Evolutionary conservation across 2,329 filamentous ascomycete species (phyloP).

Genomic region (Alternaria atra): DNA sequence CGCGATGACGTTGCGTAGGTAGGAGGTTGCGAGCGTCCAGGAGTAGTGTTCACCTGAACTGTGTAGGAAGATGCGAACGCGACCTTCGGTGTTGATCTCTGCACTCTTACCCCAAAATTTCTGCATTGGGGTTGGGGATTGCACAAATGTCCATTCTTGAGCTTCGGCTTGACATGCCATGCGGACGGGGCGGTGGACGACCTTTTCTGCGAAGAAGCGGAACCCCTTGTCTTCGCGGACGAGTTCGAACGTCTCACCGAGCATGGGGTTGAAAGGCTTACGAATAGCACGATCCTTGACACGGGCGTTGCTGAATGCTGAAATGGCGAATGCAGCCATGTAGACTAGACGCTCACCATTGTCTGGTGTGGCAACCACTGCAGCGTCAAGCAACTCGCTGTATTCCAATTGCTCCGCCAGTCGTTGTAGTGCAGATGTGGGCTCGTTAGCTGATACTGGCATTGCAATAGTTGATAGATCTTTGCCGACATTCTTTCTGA

Average conservation of each 20-base stretch:
- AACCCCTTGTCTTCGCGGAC: slow-evolving; percentile 88
- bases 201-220: slow-evolving; percentile 93
- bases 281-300: slow-evolving; percentile 91
- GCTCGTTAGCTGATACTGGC: slow-evolving; percentile 97
- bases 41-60: slow-evolving; percentile 82
- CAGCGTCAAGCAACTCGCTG: slow-evolving; percentile 79
- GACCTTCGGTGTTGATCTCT: slow-evolving; percentile 91
- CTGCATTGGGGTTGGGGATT: slow-evolving; percentile 87
- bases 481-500: slow-evolving; percentile 97
- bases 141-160: slow-evolving; percentile 83
- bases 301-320: slow-evolving; percentile 80
- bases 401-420: slow-evolving; percentile 93
- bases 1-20: slow-evolving; percentile 94
- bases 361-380: slow-evolving; percentile 60
- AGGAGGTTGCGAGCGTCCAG: slow-evolving; percentile 88
- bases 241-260: slow-evolving; percentile 95
- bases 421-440: slow-evolving; percentile 85
- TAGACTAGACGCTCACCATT: slow-evolving; percentile 79
- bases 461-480: slow-evolving; percentile 96
- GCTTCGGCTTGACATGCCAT: slow-evolving; percentile 94
- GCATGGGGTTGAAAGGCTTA: slow-evolving; percentile 96
- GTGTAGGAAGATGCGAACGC: slow-evolving; percentile 80
- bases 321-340: slow-evolving; percentile 89
- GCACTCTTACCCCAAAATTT: slow-evolving; percentile 99
- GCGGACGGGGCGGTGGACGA: slow-evolving; percentile 89